Evolutionary conservation across 1,284 basidiomycete species (phyloP).

Genomic region (Inonotus hispidus): DNA sequence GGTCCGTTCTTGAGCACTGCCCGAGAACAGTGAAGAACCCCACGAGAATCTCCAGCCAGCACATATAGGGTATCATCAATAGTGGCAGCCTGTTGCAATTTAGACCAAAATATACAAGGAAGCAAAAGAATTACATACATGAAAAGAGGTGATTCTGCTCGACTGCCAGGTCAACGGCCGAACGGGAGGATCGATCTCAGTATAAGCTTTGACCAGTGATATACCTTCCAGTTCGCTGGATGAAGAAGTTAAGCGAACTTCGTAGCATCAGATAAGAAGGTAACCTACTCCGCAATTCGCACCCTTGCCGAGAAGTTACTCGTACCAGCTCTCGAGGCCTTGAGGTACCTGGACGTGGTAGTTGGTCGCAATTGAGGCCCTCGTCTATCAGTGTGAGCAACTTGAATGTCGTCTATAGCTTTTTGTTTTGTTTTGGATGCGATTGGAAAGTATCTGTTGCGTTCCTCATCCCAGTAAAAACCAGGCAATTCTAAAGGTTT

Average conservation of each 20-base stretch:
- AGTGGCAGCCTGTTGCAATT: neutral
- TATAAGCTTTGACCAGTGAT: neutral
- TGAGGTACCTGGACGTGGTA: neutral
- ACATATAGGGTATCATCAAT: constrained; percentile 10
- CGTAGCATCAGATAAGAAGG: neutral
- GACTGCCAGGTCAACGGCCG: constrained; percentile 1
- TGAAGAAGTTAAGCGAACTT: neutral
- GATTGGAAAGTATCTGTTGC: constrained; percentile 14
- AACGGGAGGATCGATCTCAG: constrained; percentile 6
- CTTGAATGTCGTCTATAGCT: neutral
- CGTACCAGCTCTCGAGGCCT: neutral
- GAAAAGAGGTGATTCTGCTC: constrained; percentile 4
- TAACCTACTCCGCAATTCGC: constrained; percentile 3
- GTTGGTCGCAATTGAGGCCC: neutral
- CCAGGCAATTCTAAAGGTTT: constrained; percentile 15
- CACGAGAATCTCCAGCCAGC: constrained; percentile 7
- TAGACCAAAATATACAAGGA: neutral
- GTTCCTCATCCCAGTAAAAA: constrained; percentile 15
- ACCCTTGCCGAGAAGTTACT: neutral
- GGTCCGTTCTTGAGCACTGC: neutral
- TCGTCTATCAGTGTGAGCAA: neutral
- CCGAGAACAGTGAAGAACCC: constrained; percentile 3
- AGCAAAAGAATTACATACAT: neutral
- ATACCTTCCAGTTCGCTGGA: constrained; percentile 9
- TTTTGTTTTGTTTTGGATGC: constrained; percentile 10